Conservation (phyloP, 495 filamentous ascomycete genomes). For the Penicillium lagena region DNA sequence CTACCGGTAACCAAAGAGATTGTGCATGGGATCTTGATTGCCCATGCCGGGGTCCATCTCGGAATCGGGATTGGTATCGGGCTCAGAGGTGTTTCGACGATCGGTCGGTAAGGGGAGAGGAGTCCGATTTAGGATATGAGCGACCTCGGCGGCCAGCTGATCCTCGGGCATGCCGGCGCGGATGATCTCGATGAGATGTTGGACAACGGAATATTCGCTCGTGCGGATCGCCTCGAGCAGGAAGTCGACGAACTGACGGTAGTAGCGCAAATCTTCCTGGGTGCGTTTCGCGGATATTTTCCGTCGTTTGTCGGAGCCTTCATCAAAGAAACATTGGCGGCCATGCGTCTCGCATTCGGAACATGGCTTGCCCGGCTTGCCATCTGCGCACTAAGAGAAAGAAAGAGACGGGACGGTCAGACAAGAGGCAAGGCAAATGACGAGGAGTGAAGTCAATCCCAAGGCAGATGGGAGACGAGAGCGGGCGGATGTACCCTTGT, state of each 20-base stretch:
- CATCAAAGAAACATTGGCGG: constrained; percentile 33
- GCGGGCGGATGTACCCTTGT: constrained; percentile 29
- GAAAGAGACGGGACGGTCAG: constrained; percentile 1
- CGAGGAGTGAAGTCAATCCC: too few species aligned
- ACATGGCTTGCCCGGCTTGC: constrained; percentile 23
- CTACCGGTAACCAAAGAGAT: constrained; percentile 5
- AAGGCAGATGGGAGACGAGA: not conserved
- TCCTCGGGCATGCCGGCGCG: constrained; percentile 15
- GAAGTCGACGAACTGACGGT: constrained; percentile 21
- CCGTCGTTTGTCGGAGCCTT: constrained; percentile 33
- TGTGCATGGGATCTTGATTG: constrained; percentile 4
- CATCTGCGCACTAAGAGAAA: not conserved
- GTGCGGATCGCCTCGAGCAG: constrained; percentile 21
- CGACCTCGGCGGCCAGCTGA: constrained; percentile 8
- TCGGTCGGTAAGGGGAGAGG: not conserved
- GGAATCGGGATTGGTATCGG: not conserved
- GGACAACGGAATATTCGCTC: constrained; percentile 10
- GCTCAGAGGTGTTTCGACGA: not conserved
- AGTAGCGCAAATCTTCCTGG: constrained; percentile 24
- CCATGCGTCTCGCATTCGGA: constrained; percentile 29
- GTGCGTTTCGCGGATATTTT: constrained; percentile 28
- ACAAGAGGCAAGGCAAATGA: not conserved
- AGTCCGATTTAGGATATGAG: not conserved
- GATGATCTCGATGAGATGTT: constrained; percentile 21
- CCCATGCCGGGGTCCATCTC: constrained; percentile 5